Conservation (phyloP, 352 stramenopile genomes). For the Globisporangium yorkense region DNA sequence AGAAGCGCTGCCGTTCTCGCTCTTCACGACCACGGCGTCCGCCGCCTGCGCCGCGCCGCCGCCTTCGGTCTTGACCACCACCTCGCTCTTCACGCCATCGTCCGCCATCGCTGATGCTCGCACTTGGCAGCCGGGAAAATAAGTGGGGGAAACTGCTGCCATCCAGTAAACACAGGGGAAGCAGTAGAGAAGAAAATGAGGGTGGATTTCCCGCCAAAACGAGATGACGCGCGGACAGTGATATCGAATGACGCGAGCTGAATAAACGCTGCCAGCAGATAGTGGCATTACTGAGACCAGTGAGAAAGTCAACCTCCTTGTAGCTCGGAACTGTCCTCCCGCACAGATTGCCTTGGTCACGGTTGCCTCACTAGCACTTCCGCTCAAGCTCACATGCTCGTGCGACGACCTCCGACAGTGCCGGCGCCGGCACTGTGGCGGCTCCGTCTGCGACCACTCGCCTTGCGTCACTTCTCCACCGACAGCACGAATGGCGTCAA, state of each 20-base stretch:
- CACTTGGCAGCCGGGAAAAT: slow-evolving; percentile 1
- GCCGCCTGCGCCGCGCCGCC: neutral
- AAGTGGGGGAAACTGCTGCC: neutral
- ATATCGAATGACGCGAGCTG: neutral
- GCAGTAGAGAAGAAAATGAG: neutral
- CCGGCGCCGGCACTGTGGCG: neutral
- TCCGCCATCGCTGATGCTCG: slow-evolving; percentile 18
- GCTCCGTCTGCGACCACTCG: neutral
- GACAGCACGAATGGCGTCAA: neutral
- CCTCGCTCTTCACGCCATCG: slow-evolving; percentile 19
- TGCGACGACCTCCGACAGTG: neutral
- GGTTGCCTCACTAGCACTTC: too few relatives aligned
- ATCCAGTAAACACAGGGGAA: neutral
- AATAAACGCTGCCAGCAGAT: neutral
- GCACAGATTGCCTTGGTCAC: too few relatives aligned
- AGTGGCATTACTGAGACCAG: too few relatives aligned
- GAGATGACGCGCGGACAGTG: neutral
- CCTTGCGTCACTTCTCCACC: neutral
- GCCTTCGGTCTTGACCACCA: slow-evolving; percentile 21
- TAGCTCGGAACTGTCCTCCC: too few relatives aligned
- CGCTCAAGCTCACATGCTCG: neutral
- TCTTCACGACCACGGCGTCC: slow-evolving; percentile 22
- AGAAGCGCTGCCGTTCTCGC: slow-evolving; percentile 14
- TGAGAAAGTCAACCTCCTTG: too few relatives aligned
- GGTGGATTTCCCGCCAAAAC: neutral